phyloP scores from a whole-genome alignment of 208 protist species.

The Trypanosomatidae sp. region DNA sequence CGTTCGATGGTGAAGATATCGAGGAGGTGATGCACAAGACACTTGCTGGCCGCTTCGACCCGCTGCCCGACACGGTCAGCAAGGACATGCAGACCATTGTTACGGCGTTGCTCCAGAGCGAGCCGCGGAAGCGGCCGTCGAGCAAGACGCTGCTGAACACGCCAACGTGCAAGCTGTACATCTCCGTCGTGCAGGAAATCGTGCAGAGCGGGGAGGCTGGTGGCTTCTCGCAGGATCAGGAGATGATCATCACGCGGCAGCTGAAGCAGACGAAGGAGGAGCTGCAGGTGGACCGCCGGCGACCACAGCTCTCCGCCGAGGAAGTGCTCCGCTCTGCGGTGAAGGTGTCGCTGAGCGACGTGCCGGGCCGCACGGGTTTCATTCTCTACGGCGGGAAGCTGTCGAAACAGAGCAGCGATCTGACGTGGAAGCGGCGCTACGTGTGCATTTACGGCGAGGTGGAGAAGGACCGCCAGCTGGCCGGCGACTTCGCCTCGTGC shows the following conservation, averaged over 20 bases:
- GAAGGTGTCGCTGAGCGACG: conserved; percentile 45
- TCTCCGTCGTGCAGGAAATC: conserved; percentile 71
- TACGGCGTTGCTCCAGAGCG: conserved; percentile 36
- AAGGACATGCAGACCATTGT: conserved; percentile 56
- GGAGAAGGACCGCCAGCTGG: conserved; percentile 33
- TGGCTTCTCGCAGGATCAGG: too few relatives aligned
- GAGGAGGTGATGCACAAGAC: conserved; percentile 65
- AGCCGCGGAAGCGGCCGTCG: conserved; percentile 47
- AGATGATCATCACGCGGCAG: conserved; percentile 38
- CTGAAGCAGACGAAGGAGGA: conserved; percentile 59
- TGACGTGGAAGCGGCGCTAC: conserved; percentile 72
- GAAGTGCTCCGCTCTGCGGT: conserved; percentile 43
- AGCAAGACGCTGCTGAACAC: conserved; percentile 63
- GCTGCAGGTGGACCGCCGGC: conserved; percentile 48
- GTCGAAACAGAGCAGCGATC: conserved; percentile 70
- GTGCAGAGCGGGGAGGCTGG: conserved; percentile 44
- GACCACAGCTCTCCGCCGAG: too few relatives aligned
- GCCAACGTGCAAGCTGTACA: conserved; percentile 65
- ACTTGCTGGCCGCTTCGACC: conserved; percentile 37
- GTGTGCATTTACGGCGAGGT: conserved; percentile 70
- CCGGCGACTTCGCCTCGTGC: conserved; percentile 49
- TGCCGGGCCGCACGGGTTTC: conserved; percentile 37
- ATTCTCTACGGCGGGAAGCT: conserved; percentile 55
- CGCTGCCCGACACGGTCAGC: conserved; percentile 38
- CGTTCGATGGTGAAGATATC: conserved; percentile 68